These are phyloP conservation scores for Pulicaria dysenterica DNA, from an alignment of 129 eudicot species.

Conservation along the genomic window DNA sequence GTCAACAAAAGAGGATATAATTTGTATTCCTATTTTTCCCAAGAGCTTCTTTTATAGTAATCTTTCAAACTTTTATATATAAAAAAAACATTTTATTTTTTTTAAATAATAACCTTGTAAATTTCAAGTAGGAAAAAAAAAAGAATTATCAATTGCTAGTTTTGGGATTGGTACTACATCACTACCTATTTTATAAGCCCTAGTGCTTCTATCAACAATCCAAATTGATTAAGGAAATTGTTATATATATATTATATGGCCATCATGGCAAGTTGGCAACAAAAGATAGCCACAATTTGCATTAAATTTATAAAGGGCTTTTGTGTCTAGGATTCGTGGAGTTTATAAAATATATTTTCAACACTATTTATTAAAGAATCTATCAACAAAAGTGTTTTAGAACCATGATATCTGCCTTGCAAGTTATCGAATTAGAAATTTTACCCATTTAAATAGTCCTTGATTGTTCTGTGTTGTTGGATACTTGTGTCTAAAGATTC, in stretches of 20 bases:
- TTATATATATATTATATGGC: constrained; percentile 19
- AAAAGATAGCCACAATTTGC: constrained; percentile 8
- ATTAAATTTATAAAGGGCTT: not conserved
- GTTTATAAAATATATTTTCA: not conserved
- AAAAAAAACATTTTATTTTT: too few relatives aligned
- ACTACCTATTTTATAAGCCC: constrained; percentile 16
- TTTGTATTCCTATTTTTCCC: too few relatives aligned
- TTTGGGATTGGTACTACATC: constrained; percentile 18
- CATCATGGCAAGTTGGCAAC: constrained; percentile 10
- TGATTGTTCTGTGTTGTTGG: constrained; percentile 9
- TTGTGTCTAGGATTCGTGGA: constrained; percentile 4
- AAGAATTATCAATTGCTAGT: too few relatives aligned
- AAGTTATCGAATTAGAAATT: constrained; percentile 11
- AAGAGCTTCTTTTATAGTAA: too few relatives aligned
- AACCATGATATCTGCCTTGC: constrained; percentile 2
- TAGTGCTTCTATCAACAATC: constrained; percentile 24
- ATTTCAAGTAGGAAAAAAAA: too few relatives aligned
- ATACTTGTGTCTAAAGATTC: constrained; percentile 12
- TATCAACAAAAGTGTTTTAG: constrained; percentile 2
- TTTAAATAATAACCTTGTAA: too few relatives aligned
- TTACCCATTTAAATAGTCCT: constrained; percentile 11
- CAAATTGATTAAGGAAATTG: not conserved
- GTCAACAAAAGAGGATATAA: too few relatives aligned
- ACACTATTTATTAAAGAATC: not conserved
- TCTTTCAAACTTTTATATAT: too few relatives aligned